Conservation (phyloP, 1,139 yeast genomes). For the Geotrichum klebahnii region DNA sequence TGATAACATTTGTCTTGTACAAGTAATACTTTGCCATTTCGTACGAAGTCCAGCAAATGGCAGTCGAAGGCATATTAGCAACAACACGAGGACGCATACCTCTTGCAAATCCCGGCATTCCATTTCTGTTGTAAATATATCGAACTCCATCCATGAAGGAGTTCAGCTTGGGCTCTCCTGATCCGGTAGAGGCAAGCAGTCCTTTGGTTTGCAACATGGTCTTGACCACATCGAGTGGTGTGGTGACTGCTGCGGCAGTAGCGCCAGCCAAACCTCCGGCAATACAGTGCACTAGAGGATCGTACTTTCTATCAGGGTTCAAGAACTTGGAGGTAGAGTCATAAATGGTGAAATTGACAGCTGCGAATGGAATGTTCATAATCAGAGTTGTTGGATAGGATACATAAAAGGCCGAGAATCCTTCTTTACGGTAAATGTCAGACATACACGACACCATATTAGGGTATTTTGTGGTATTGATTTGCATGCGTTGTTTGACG, state of each 20-base stretch:
- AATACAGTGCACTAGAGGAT: slow-evolving; percentile 87
- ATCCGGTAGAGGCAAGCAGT: slow-evolving; percentile 37
- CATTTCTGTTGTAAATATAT: slow-evolving; percentile 64
- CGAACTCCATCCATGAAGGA: slow-evolving; percentile 70
- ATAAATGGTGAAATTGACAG: slow-evolving; percentile 88
- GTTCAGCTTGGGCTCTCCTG: slow-evolving; percentile 55
- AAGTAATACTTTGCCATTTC: slow-evolving; percentile 87
- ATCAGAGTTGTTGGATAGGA: slow-evolving; percentile 93
- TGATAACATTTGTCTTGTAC: slow-evolving; percentile 24
- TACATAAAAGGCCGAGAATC: slow-evolving; percentile 76
- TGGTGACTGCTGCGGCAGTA: slow-evolving; percentile 90
- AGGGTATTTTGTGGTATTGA: slow-evolving; percentile 37
- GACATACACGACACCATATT: slow-evolving; percentile 41
- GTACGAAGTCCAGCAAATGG: slow-evolving; percentile 96
- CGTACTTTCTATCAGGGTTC: slow-evolving; percentile 74
- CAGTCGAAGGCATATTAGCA: slow-evolving; percentile 93
- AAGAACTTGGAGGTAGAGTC: slow-evolving; percentile 74
- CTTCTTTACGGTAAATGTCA: slow-evolving; percentile 66
- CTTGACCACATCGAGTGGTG: slow-evolving; percentile 92
- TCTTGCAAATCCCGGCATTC: slow-evolving; percentile 66
- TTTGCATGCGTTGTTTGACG: slow-evolving; percentile 80
- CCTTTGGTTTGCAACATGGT: slow-evolving; percentile 77
- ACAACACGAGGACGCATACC: slow-evolving; percentile 91
- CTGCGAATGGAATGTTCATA: slow-evolving; percentile 94
- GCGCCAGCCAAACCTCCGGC: slow-evolving; percentile 97